These are phyloP conservation scores for Pulchroboletus neoregius DNA, from an alignment of 1,284 basidiomycete species.

Conservation along the genomic window DNA sequence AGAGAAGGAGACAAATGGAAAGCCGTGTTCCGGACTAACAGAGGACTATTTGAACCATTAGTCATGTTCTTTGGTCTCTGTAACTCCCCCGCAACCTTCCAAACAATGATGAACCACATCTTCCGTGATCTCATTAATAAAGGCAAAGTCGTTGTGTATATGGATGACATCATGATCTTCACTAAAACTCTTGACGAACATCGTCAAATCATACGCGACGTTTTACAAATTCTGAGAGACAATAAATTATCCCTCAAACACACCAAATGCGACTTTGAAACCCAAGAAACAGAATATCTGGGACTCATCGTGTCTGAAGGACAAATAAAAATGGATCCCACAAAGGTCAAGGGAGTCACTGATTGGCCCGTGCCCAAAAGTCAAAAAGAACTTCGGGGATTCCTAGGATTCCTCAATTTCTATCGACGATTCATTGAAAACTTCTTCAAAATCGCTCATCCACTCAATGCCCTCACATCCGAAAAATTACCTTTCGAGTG, in stretches of 20 bases:
- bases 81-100: conserved; percentile 30
- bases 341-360: conserved; percentile 36
- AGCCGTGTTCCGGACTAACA: not conserved
- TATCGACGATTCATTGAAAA: conserved; percentile 44
- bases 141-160: conserved; percentile 11
- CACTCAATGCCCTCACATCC: conserved; percentile 25
- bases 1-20: conserved; percentile 26
- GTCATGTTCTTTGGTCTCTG: conserved; percentile 39
- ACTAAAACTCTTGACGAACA: conserved; percentile 12
- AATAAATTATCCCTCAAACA: not conserved
- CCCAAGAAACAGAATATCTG: conserved; percentile 34
- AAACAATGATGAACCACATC: conserved; percentile 20
- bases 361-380: conserved; percentile 35
- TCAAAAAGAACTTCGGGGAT: conserved; percentile 28
- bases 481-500: not conserved
- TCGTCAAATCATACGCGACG: not conserved
- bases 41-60: conserved; percentile 25
- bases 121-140: conserved; percentile 11
- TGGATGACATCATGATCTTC: conserved; percentile 28
- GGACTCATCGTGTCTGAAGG: conserved; percentile 33
- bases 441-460: conserved; percentile 28
- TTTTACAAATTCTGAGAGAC: not conserved
- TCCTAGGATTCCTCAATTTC: conserved; percentile 10
- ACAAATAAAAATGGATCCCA: conserved; percentile 32
- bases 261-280: conserved; percentile 39